Evolutionary conservation across 768 basidiomycete species (phyloP), one percentile per base, ranked within the genome.

Genomic region (Podaxis rugospora): DNA sequence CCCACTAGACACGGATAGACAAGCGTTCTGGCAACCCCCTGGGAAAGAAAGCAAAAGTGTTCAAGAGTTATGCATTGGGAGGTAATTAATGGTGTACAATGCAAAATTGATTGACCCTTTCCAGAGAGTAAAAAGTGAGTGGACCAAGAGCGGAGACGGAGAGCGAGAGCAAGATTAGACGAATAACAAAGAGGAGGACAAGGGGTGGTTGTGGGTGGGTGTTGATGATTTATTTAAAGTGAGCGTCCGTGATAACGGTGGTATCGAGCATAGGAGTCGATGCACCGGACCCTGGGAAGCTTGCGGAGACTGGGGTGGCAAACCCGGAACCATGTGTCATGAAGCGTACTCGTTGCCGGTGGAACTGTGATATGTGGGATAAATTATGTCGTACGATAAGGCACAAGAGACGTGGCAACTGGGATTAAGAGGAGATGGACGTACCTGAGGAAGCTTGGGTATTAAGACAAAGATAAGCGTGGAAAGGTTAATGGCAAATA

Each of bases 391-490:
- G 28, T 32, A 32, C 28, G 28, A 32, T 32, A 32, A 32, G 28
- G 28, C 28, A 32, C 28, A 32, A 47, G 46, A 55, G 53, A 47
- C n/a, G 40, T 42, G 40, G 40, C 40, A 42, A 6, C 49, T 25
- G 40, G 32, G 56, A 42, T 35, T 54, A 59, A 46, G n/a, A 7
- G 18, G 40, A 59, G 52, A 54, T 6, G 42, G 23, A 67, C 83
- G 66, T 74, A 95, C 95, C 76, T 90, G 87, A 44, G 97, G 97
- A n/a, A 98, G 82, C 75, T 98, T 98, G 28, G 97, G 95, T 64
- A 97, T 88, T 62, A 98, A 84, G 25, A 91, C 90, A 63, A 95
- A 78, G 37, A 83, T 72, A 13, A 92, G 80, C 2, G 93, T 89
- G 2, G 89, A 78, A 63, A 98, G 80, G 69, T 98, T 98, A 69